Percentiles rank a stretch among this genome's conserved stretches.
Evolutionary conservation across 345 rosid species (phyloP).

Genomic region (Draba incana): DNA sequence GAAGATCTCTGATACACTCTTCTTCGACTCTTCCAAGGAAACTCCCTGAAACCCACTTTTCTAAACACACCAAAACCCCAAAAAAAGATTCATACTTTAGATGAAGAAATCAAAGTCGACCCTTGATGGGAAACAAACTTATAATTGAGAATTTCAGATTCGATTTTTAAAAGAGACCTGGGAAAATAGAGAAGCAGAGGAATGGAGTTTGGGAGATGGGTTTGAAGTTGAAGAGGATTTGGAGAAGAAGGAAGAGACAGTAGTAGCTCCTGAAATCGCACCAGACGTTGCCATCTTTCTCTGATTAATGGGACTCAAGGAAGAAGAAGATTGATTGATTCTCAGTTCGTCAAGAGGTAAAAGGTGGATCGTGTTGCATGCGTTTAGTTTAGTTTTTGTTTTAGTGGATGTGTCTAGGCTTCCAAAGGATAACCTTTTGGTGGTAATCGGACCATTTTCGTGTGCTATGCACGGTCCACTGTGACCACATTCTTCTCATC

Average conservation of each 20-base stretch:
- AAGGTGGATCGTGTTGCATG: slow-evolving; percentile 22
- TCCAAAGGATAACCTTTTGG: slow-evolving; percentile 38
- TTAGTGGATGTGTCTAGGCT: slow-evolving; percentile 13
- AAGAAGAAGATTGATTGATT: slow-evolving; percentile 15
- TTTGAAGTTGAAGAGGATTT: slow-evolving; percentile 41
- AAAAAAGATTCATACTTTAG: slow-evolving; percentile 23
- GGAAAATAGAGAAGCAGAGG: slow-evolving; percentile 31
- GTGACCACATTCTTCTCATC: slow-evolving; percentile 31
- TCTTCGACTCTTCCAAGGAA: slow-evolving; percentile 66
- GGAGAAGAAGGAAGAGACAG: slow-evolving; percentile 41
- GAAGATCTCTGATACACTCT: slow-evolving; percentile 47
- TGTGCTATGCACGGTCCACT: slow-evolving; percentile 39
- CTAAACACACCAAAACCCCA: slow-evolving; percentile 30
- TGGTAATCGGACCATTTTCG: slow-evolving; percentile 31
- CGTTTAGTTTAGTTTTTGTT: not conserved
- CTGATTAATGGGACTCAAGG: too few relatives aligned
- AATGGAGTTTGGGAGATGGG: slow-evolving; percentile 36
- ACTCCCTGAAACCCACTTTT: slow-evolving; percentile 69
- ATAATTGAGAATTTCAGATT: not conserved
- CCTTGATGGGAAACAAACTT: not conserved
- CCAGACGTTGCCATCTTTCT: slow-evolving; percentile 37
- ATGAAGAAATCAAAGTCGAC: slow-evolving; percentile 1
- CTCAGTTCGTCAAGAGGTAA: not conserved
- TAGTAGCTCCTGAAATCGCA: slow-evolving; percentile 43
- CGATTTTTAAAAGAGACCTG: slow-evolving; percentile 19